phyloP scores from a whole-genome alignment of 1,284 basidiomycete species.

The Mycena citricolor region DNA sequence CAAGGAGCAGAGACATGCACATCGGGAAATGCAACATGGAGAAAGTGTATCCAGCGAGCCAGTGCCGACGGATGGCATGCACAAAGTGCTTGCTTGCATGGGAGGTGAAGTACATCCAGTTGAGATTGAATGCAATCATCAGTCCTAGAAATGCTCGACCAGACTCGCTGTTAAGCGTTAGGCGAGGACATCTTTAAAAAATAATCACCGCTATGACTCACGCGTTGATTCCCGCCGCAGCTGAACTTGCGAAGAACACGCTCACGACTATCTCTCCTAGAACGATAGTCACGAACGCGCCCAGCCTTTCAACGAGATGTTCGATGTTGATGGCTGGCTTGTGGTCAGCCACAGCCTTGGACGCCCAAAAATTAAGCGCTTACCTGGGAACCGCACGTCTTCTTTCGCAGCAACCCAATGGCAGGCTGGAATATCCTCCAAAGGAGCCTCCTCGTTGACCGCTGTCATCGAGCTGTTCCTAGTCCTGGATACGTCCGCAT shows the following conservation, averaged over 20 bases:
- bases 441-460: conserved; percentile 13
- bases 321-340: conserved; percentile 38
- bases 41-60: conserved; percentile 35
- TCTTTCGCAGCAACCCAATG: conserved; percentile 4
- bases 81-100: conserved; percentile 30
- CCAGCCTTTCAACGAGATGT: conserved; percentile 38
- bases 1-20: conserved; percentile 34
- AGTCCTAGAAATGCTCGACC: conserved; percentile 36
- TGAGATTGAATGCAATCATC: conserved; percentile 40
- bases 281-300: conserved; percentile 38
- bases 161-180: conserved; percentile 26
- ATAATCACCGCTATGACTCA: conserved; percentile 6
- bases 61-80: conserved; percentile 38
- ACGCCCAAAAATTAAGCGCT: background rate
- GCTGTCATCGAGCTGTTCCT: conserved; percentile 20
- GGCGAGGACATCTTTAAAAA: too few relatives aligned
- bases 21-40: conserved; percentile 37
- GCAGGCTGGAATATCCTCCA: conserved; percentile 11
- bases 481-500: background rate
- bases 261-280: conserved; percentile 30
- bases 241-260: conserved; percentile 25
- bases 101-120: conserved; percentile 38
- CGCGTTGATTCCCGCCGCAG: conserved; percentile 23
- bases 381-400: conserved; percentile 9
- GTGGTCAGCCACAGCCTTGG: background rate